Base-by-base conservation (phyloP, 2,329 filamentous ascomycete species). In the Pseudopithomyces chartarum region DNA sequence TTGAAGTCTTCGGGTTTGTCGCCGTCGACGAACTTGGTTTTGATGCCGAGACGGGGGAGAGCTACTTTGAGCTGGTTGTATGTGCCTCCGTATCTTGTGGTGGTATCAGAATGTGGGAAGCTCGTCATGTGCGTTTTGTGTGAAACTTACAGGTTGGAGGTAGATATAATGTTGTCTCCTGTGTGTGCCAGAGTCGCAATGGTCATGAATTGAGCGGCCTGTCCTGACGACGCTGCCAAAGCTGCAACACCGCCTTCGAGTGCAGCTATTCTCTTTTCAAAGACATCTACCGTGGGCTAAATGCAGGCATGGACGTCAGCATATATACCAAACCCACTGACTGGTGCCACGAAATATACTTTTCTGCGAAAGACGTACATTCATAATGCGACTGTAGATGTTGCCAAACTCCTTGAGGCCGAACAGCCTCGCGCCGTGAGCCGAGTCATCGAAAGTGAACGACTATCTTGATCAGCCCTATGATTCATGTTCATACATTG, bases 31-130 rank as follows among this genome's bases (percentile, higher is more conserved):
- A 97, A 97, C 80, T 93, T 96, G 71, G 92, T 95, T 40, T 82
- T 82, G 72, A 98, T 92, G 59, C 94, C 94, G 44, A 97, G 79
- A n/a, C 93, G 87, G 6, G 92, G 90, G 54, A 97, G 82, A 64
- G 92, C 85, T 44, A 97, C 92, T 80, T 97, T 97, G 80, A 97
- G 87, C 81, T 97, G 94, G 80, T 98, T 97, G 82, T 97, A 97
- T 15, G 94, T 97, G 74, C 93, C 93, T 63, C 93, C 93, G 78
- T 97, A 97, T 4, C 65, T 68, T 43, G 17, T 11, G 54, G 13
- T 6, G 4, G 4, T 52, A 48, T 49, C 33, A 43, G 38, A 13
- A 36, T 8, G 43, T 38, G 20, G 47, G 36, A 40, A 17, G 43
- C 20, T 10, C 20, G 26, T n/a, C n/a, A 17, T 23, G 15, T 15